A percentile compares a stretch with the other conserved stretches of the same genome.
Evolutionary conservation across 345 rosid species (phyloP).

Genomic region (Sapria himalayana): DNA sequence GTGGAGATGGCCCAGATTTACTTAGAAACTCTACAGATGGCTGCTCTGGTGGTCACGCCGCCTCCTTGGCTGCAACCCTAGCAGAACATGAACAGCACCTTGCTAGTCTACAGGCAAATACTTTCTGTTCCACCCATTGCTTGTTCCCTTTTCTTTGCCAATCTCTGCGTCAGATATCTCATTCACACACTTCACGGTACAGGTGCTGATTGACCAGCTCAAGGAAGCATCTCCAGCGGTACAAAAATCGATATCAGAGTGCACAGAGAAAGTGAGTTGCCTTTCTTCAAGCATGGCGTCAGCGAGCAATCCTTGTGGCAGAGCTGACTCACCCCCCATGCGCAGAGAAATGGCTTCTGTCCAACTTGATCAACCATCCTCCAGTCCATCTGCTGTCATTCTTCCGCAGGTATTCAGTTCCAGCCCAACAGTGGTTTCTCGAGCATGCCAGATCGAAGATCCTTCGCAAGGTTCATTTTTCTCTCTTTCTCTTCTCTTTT

Average conservation of each 20-base stretch:
- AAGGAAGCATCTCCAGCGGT: constrained; percentile 84
- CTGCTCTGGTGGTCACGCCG: constrained; percentile 68
- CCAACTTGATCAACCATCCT: constrained; percentile 64
- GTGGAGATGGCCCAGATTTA: constrained; percentile 96
- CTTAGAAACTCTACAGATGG: constrained; percentile 59
- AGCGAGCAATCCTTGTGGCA: constrained; percentile 32
- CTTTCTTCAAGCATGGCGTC: constrained; percentile 53
- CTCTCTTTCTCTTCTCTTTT: not conserved
- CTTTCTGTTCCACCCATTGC: too few relatives aligned
- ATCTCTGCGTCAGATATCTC: too few relatives aligned
- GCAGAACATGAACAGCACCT: constrained; percentile 94
- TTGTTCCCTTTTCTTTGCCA: too few relatives aligned
- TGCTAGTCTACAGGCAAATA: constrained; percentile 91
- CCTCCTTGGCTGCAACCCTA: constrained; percentile 77
- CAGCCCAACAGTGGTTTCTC: constrained; percentile 50
- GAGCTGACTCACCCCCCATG: constrained; percentile 40
- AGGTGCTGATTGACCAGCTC: constrained; percentile 90
- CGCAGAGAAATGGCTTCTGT: constrained; percentile 55
- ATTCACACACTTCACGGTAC: too few relatives aligned
- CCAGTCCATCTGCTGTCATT: constrained; percentile 55
- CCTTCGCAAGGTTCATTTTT: constrained; percentile 35
- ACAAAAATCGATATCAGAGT: constrained; percentile 67
- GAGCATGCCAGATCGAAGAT: constrained; percentile 39
- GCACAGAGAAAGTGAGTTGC: constrained; percentile 52
- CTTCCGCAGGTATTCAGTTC: constrained; percentile 83